Percentiles rank a stretch among this genome's conserved stretches.
Evolutionary conservation across 208 protist species (phyloP).

Genomic region (Tetramitus jugosus): DNA sequence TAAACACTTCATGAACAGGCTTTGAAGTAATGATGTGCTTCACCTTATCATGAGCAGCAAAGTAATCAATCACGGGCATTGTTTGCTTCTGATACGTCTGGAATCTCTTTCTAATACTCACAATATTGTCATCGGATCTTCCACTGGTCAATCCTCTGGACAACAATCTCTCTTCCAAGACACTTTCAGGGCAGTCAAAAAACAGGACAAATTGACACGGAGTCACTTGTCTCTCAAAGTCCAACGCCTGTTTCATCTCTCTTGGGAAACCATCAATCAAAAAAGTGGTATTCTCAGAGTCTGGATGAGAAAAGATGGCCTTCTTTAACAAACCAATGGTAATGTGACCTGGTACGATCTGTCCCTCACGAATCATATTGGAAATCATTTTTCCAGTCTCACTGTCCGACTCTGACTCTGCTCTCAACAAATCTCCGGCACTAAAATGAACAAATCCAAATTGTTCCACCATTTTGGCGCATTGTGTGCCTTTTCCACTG

Average conservation of each 20-base stretch:
- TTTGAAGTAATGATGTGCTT: slow-evolving; percentile 17
- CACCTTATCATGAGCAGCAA: slow-evolving; percentile 1
- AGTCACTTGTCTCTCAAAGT: slow-evolving; percentile 26
- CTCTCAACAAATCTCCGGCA: slow-evolving; percentile 24
- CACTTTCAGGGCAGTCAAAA: slow-evolving; percentile 26
- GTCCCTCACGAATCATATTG: neutral
- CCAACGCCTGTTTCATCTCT: slow-evolving; percentile 30
- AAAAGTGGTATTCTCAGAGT: neutral
- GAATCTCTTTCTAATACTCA: slow-evolving; percentile 25
- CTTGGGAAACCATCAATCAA: slow-evolving; percentile 35
- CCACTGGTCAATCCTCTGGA: slow-evolving; percentile 19
- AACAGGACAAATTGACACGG: slow-evolving; percentile 24
- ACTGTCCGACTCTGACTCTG: neutral
- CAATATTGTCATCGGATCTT: slow-evolving; percentile 25
- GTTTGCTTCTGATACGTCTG: slow-evolving; percentile 24
- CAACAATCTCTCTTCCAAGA: slow-evolving; percentile 17
- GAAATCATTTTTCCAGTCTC: slow-evolving; percentile 15
- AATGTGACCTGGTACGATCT: slow-evolving; percentile 22
- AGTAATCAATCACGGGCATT: slow-evolving; percentile 29
- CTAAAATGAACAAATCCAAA: slow-evolving; percentile 59
- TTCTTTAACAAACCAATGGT: slow-evolving; percentile 20
- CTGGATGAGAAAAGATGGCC: neutral
- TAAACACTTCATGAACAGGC: neutral
- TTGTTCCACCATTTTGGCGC: slow-evolving; percentile 54
- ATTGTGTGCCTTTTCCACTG: slow-evolving; percentile 81